Percentiles rank a stretch among this genome's conserved stretches.
Evolutionary conservation across 306 rosid species (phyloP).

Genomic region (Bauhinia variegata): DNA sequence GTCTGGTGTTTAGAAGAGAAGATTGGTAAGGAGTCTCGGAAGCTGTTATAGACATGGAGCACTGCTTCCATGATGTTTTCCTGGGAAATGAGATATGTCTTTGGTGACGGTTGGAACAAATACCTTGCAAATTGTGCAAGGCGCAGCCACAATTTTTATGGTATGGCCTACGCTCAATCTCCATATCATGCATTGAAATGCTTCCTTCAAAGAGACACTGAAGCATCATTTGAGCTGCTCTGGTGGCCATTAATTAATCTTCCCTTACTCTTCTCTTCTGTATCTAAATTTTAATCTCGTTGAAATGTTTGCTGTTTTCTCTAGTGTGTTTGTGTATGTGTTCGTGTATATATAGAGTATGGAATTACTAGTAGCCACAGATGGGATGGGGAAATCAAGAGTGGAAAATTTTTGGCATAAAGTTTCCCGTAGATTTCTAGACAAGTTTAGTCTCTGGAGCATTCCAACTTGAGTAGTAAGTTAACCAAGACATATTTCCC

Average conservation of each 20-base stretch:
- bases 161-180: conserved; percentile 55
- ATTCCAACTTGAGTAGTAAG: background rate
- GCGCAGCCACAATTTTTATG: conserved; percentile 60
- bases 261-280: background rate
- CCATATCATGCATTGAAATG: conserved; percentile 42
- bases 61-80: conserved; percentile 11
- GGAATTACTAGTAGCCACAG: background rate
- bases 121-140: conserved; percentile 35
- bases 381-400: background rate
- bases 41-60: background rate
- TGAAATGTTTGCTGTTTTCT: no score
- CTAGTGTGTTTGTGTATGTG: no score
- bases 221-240: conserved; percentile 32
- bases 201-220: conserved; percentile 43
- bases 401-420: background rate
- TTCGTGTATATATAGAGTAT: background rate
- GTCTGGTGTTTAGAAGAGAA: conserved; percentile 5
- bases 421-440: background rate
- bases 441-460: background rate
- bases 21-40: background rate
- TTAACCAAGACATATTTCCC: background rate
- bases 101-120: conserved; percentile 3
- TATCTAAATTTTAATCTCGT: no score
- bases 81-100: conserved; percentile 35
- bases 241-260: conserved; percentile 28